Evolutionary conservation across 768 basidiomycete genomes (phyloP), one percentile per base, ranked within the genome.

Genomic region (Cantharellus anzutake): DNA sequence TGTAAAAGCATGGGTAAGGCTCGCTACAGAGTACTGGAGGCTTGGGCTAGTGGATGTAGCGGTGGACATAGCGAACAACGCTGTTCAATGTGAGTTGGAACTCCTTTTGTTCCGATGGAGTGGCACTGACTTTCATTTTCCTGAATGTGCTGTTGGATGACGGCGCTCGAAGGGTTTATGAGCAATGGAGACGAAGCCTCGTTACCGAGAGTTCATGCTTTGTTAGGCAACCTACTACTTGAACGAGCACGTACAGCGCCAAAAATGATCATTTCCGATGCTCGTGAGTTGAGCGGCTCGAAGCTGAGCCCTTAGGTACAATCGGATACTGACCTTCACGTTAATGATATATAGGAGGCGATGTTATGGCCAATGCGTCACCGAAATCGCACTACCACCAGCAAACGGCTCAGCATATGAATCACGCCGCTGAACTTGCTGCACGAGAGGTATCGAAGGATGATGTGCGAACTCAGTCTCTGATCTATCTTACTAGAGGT

Each of bases 161-260:
- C 56, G 41, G 14, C 41, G 5, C 14, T 57, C 52, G 11, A 7
- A 57, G 56, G 42, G 5, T 57, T 41, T 16, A 14, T 16, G 37
- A 5, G 14, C 14, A 39, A 5, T 5, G 56, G 35, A 11, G 34
- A 55, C 34, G 34, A 14, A 14, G 34, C 52, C 11, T 14, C 56
- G 14, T 35, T 88, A 42, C 78, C 82, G 1, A 84, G 87, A 5
- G 77, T 91, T 63, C 84, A 86, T 66, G 79, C 84, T 16, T 73
- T 97, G 51, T 76, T 92, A 7, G 92, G 91, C 2, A 92, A 90
- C 71, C 78, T 94, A 56, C 80, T 85, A 60, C 77, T 97, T 60
- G 80, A 84, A 2, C 76, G 81, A 65, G 86, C 91, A 0, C 79
- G 85, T 29, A 78, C 77, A 58, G 92, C 92, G 5, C 94, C 94